phyloP scores from a whole-genome alignment of 179 eudicot genomes.

The Beta corolliflora region DNA sequence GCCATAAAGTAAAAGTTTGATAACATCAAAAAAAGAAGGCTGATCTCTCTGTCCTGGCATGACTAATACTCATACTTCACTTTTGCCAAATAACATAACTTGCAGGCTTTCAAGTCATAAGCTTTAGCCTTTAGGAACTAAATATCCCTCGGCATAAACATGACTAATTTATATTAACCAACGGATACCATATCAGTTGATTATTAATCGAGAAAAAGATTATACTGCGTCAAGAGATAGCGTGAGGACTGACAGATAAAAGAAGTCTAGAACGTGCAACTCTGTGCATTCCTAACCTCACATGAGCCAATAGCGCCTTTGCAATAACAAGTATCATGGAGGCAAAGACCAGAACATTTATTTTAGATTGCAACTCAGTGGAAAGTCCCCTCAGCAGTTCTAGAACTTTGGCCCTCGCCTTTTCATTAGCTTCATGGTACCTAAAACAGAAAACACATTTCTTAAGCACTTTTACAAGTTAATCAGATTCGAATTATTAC shows the following conservation, averaged over 20 bases:
- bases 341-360: conserved; percentile 80
- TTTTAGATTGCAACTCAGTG: conserved; percentile 71
- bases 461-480: neutral
- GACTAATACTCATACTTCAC: neutral
- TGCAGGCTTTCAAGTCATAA: neutral
- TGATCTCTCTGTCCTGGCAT: neutral
- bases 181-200: neutral
- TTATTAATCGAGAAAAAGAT: neutral
- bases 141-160: neutral
- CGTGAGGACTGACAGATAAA: conserved; percentile 12
- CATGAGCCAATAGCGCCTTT: conserved; percentile 92
- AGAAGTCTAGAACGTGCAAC: conserved; percentile 14
- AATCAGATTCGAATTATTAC: conserved; percentile 1
- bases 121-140: too few species aligned
- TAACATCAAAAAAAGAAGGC: neutral
- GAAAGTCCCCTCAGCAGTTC: conserved; percentile 82
- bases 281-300: conserved; percentile 58
- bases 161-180: neutral
- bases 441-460: conserved; percentile 42
- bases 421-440: conserved; percentile 82
- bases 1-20: neutral
- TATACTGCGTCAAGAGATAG: neutral
- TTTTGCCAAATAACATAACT: neutral
- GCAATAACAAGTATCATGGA: conserved; percentile 94
- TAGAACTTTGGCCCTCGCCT: conserved; percentile 79